Evolutionary conservation across 352 stramenopile species (phyloP), one percentile per base, ranked within the genome.

Genomic region (Plasmopara halstedii): DNA sequence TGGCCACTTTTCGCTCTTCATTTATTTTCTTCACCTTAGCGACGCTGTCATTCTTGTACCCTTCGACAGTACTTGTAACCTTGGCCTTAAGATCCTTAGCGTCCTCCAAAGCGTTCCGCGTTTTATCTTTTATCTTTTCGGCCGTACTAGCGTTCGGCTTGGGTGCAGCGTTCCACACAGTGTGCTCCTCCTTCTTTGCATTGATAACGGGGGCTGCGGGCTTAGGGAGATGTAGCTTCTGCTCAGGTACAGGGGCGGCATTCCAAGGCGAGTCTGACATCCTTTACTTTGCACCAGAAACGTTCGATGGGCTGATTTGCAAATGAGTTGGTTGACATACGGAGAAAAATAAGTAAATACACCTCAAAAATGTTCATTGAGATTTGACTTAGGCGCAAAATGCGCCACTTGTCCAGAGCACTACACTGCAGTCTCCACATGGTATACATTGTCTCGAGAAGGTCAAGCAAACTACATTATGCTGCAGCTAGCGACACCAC

Each of bases 1-100:
- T 64, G 40, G 62, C 63, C 59, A 73, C 62, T 49, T 81, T 66
- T n/a, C 59, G 43, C 41, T 62, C 60, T 44, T 69, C 62, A 48
- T 69, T 71, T 23, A 67, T 62, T 50, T 77, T 63, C 67, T 82
- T 78, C 21, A 67, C 56, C 62, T 80, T 76, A 29, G 62, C 64
- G 20, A 88, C 67, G 32, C 75, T 88, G 41, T 76, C 69, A 47
- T 80, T 84, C 47, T 80, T 67, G 71, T 88, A 88, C 41, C 73
- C 67, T 48, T 83, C 71, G 10, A 84, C 58, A 50, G 53, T 68
- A 50, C 57, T 69, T 22, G 59, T 62, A 19, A 72, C 52, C 52
- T 76, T 65, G 36, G 58, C 54, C 14, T 57, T 54, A 18, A 72
- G 45, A 50, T 76, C 68, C 56, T 76, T 69, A 17, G 62, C 37